A percentile compares a stretch with the other conserved stretches of the same genome.
These are phyloP conservation scores for Trametes pubescens DNA, from an alignment of 1,284 basidiomycete species.

Conservation along the genomic window DNA sequence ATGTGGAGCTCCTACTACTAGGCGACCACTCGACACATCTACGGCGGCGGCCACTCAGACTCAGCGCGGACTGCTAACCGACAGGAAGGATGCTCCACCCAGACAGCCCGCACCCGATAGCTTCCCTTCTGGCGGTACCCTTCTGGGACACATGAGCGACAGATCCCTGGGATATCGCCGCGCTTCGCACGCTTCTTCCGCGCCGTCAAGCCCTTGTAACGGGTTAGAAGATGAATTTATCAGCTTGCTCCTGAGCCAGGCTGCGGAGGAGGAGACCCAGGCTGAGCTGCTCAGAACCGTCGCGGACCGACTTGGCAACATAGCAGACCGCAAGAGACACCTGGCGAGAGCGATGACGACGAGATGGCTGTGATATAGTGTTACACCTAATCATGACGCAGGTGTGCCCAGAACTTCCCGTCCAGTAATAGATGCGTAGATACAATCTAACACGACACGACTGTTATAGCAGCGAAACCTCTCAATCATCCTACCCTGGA, in stretches of 20 bases:
- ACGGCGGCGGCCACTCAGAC: too few relatives aligned
- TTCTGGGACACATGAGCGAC: conserved; percentile 6
- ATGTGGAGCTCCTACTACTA: not conserved
- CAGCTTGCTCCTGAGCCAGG: conserved; percentile 37
- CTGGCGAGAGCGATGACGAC: conserved; percentile 18
- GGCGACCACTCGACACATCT: not conserved
- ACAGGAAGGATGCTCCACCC: not conserved
- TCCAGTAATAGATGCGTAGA: not conserved
- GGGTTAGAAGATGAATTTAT: conserved; percentile 41
- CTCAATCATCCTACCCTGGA: not conserved
- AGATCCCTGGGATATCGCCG: not conserved
- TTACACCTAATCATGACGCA: not conserved
- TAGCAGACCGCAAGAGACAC: conserved; percentile 28
- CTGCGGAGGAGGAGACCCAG: conserved; percentile 39
- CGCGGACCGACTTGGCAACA: conserved; percentile 35
- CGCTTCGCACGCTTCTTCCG: not conserved
- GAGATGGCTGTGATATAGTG: conserved; percentile 2
- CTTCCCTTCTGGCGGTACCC: conserved; percentile 7
- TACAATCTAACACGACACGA: not conserved
- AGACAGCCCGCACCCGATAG: conserved; percentile 1
- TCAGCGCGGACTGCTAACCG: not conserved
- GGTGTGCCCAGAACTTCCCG: not conserved
- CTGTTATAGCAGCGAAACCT: not conserved
- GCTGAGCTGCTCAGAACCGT: conserved; percentile 37
- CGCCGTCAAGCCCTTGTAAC: conserved; percentile 12